Evolutionary conservation across 441 rosid species (phyloP).

Genomic region (Gossypium davidsonii): DNA sequence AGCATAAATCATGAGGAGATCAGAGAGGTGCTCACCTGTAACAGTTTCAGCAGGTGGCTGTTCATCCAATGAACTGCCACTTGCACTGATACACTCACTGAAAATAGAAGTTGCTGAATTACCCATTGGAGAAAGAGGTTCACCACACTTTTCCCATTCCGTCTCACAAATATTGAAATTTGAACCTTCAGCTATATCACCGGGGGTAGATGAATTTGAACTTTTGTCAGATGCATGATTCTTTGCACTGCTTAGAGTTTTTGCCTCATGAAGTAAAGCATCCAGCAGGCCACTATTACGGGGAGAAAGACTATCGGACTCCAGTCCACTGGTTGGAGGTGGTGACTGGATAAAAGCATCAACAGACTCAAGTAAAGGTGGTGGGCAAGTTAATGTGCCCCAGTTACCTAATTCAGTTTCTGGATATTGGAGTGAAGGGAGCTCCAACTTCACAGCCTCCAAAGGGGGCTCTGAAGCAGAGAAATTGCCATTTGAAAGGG

Average conservation of each 20-base stretch:
- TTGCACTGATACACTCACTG: constrained; percentile 48
- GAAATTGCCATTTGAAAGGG: constrained; percentile 78
- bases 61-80: constrained; percentile 64
- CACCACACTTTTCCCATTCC: constrained; percentile 58
- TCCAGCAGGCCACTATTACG: constrained; percentile 87
- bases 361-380: constrained; percentile 58
- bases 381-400: constrained; percentile 57
- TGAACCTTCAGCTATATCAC: constrained; percentile 50
- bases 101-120: constrained; percentile 57
- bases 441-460: constrained; percentile 97
- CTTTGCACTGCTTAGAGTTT: constrained; percentile 56
- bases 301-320: constrained; percentile 55
- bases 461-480: constrained; percentile 72
- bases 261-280: constrained; percentile 81
- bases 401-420: constrained; percentile 67
- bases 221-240: constrained; percentile 65
- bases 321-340: constrained; percentile 43
- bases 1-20: background rate
- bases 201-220: constrained; percentile 59
- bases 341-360: constrained; percentile 86
- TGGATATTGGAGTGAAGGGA: constrained; percentile 99
- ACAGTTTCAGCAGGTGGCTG: constrained; percentile 31
- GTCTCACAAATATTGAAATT: constrained; percentile 41
- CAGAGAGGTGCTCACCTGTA: constrained; percentile 37
- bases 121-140: constrained; percentile 55